These are phyloP conservation scores for Penicillium sp. DNA, from an alignment of 2,329 filamentous ascomycete genomes.

Conservation along the genomic window DNA sequence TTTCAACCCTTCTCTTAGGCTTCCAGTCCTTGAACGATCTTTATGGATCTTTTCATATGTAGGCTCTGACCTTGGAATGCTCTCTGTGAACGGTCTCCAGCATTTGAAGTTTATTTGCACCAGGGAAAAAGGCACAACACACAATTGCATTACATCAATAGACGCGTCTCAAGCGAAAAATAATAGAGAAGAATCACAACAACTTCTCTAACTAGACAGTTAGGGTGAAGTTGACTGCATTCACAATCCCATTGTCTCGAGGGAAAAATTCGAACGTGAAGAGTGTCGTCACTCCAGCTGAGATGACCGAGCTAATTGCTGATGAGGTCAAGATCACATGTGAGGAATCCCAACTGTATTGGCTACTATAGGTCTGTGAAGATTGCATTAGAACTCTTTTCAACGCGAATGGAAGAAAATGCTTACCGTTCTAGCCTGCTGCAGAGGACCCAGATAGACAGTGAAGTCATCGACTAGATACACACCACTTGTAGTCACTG, in stretches of 20 bases:
- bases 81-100: too few relatives aligned
- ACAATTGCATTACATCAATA: neutral
- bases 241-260: conserved; percentile 43
- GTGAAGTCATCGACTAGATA: conserved; percentile 59
- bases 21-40: too few relatives aligned
- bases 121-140: too few relatives aligned
- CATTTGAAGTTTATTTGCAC: too few relatives aligned
- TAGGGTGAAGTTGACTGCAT: conserved; percentile 51
- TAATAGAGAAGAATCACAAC: too few relatives aligned
- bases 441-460: conserved; percentile 51
- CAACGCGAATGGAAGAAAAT: neutral
- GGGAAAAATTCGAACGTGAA: conserved; percentile 59
- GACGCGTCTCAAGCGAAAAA: neutral
- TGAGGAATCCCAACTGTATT: conserved; percentile 52
- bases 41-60: too few relatives aligned
- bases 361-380: conserved; percentile 47
- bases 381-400: neutral
- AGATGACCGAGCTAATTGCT: conserved; percentile 49
- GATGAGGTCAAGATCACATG: conserved; percentile 48
- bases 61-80: too few relatives aligned
- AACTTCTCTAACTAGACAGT: conserved; percentile 32
- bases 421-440: conserved; percentile 45
- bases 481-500: conserved; percentile 48
- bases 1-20: too few relatives aligned
- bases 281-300: conserved; percentile 44